Base-by-base conservation (phyloP, 805 yeast genomes). In the Candida khao-thaluensis region DNA sequence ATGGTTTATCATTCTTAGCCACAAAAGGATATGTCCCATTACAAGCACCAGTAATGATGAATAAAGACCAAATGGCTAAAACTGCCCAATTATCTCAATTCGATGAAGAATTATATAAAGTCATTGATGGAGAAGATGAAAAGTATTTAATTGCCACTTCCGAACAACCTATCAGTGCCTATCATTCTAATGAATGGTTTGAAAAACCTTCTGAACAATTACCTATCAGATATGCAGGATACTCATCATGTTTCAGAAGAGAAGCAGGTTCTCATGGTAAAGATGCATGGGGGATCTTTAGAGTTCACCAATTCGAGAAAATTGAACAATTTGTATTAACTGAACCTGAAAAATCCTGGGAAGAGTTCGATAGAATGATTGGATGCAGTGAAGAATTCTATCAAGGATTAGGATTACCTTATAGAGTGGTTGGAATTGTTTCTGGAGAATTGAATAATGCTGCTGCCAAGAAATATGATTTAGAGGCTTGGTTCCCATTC, bases 401-500 rank as follows among this genome's bases (percentile, higher is more conserved):
- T 75, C 76, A 90, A 72, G 79, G 91, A 21, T 79, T 93, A 50
- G 91, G 90, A 30, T 70, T 93, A 56, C 99, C 99, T 47, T 93
- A 91, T 77, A 81, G 98, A 65, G 93, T 93, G 43, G 99, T 93
- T 48, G 95, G 95, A 54, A 93, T 93, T 66, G 99, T 93, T 47
- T 88, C 96, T 44, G 99, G 98, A 56, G 99, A 91, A 74, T 81
- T 93, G 64, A 93, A 93, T 77, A 93, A 93, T 56, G 97, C 99
- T 38, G 99, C 99, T 47, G 98, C 99, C 51, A 93, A 93, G 77
- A 93, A 93, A 69, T 93, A 84, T 73, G 99, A 93, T 73, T 78
- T 93, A 61, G 99, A 93, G 76, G 99, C 99, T 37, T 93, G 99
- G 99, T 93, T 93, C 95, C 99, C 99, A 61, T 93, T 76, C 86